Base-by-base conservation (phyloP, 495 filamentous ascomycete species). In the Penicillium goetzii region DNA sequence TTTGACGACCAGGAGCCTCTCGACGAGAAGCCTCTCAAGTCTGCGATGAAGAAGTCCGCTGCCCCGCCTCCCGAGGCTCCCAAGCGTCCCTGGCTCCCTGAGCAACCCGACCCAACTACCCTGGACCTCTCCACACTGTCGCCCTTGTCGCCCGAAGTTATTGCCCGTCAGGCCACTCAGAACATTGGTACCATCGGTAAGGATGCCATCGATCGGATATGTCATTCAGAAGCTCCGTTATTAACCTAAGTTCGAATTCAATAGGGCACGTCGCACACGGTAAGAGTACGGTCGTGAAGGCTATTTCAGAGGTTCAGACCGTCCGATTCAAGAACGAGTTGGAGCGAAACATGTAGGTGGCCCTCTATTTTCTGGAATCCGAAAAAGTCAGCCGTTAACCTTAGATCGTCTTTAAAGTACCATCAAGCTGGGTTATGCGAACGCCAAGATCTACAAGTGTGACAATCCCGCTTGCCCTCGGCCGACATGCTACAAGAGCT, bases 401-500 rank as follows among this genome's bases (percentile, higher is more conserved):
- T 55, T 55, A 0, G 7, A 33, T 23, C 30, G 14, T 15, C 25
- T 55, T 12, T 23, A 28, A 10, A 55, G 52, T 72, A 99, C 95
- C 61, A 99, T 99, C 81, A 99, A 99, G 87, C 86, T 99, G 73
- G 95, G 95, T 74, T 99, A 99, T 76, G 95, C 95, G 73, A 99
- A 99, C 77, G 95, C 95, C 64, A 99, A 99, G 80, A 91, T 99
- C 80, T 99, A 99, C 86, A 93, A 97, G 85, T 99, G 95, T 76
- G 92, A 97, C 76, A 97, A 91, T 78, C 76, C 80, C 52, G 90
- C 88, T 62, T 99, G 95, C 78, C 95, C 95, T 40, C 81, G 96
- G 67, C 95, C 95, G 58, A 93, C 90, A 69, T 98, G 96, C 83
- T 99, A 93, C 80, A 88, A 91, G 76, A 97, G 92, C 78, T 98